Conservation (phyloP, 2,329 filamentous ascomycete genomes). For the Sporothrix brasiliensis region DNA sequence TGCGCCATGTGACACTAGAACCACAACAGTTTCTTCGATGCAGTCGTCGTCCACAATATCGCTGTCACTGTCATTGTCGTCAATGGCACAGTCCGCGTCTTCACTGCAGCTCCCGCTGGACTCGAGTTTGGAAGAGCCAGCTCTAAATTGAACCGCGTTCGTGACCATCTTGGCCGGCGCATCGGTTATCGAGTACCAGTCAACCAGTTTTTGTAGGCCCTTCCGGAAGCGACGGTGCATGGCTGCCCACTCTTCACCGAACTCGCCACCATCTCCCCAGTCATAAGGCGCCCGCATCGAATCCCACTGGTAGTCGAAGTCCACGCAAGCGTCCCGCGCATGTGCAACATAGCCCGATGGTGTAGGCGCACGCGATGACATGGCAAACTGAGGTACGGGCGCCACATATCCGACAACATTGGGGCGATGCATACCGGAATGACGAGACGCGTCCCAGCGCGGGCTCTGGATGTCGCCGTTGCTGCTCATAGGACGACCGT, state of each 20-base stretch:
- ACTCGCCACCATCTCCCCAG: conserved; percentile 86
- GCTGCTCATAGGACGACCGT: conserved; percentile 38
- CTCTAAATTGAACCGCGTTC: conserved; percentile 43
- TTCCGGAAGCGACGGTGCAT: conserved; percentile 91
- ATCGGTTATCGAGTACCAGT: conserved; percentile 73
- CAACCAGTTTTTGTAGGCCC: conserved; percentile 75
- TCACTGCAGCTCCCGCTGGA: conserved; percentile 33
- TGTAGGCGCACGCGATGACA: conserved; percentile 78
- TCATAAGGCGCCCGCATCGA: conserved; percentile 76
- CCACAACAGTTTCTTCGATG: conserved; percentile 74
- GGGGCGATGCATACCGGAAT: not conserved
- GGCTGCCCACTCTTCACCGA: conserved; percentile 90
- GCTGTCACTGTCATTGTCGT: conserved; percentile 28
- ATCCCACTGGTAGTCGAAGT: conserved; percentile 95
- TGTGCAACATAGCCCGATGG: conserved; percentile 88
- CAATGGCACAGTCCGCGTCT: conserved; percentile 42
- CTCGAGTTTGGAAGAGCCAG: conserved; percentile 27
- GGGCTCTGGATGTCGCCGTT: conserved; percentile 32
- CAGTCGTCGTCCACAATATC: conserved; percentile 49
- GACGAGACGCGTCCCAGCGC: not conserved
- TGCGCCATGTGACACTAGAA: conserved; percentile 91
- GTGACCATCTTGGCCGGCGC: conserved; percentile 56
- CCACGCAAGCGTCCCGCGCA: conserved; percentile 80
- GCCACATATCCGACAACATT: conserved; percentile 63
- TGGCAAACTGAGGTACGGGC: conserved; percentile 79